Evolutionary conservation across 192 early-diverging fungal genomes (phyloP).

Genomic region (Phlyctochytrium arcticum): DNA sequence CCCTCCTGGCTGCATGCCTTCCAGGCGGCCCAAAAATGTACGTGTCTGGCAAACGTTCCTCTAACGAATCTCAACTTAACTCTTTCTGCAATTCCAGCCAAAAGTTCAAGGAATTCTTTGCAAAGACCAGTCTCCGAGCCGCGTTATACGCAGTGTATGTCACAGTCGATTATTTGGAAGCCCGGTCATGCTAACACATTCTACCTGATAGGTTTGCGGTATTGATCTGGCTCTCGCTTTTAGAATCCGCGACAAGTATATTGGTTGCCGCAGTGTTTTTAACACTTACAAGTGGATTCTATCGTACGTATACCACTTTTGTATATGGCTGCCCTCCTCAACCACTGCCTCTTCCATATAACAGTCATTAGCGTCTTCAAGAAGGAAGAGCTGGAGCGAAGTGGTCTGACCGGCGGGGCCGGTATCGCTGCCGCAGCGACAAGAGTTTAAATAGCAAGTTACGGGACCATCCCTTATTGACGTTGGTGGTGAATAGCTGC

Average conservation of each 20-base stretch:
- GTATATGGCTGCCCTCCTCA: neutral
- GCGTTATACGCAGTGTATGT: constrained; percentile 35
- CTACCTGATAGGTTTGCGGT: constrained; percentile 24
- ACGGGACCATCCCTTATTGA: no score
- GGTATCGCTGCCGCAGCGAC: constrained; percentile 12
- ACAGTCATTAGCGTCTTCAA: constrained; percentile 26
- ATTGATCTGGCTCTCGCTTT: constrained; percentile 41
- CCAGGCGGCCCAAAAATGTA: constrained; percentile 27
- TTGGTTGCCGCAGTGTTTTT: constrained; percentile 32
- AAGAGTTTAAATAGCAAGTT: no score
- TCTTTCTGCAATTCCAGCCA: constrained; percentile 3
- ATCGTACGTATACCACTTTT: constrained; percentile 19
- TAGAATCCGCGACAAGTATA: constrained; percentile 22
- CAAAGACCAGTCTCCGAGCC: constrained; percentile 35
- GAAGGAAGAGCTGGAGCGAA: constrained; percentile 20
- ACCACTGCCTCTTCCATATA: neutral
- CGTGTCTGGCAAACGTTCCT: neutral
- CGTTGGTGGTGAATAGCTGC: no score
- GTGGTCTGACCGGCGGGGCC: constrained; percentile 17
- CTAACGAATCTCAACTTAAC: neutral
- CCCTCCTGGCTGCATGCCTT: constrained; percentile 30
- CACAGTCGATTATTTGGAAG: neutral
- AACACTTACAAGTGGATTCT: constrained; percentile 25
- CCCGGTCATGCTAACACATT: neutral
- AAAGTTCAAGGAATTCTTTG: constrained; percentile 27